phyloP scores from a whole-genome alignment of 768 basidiomycete genomes.

The Leccinellum luteum region DNA sequence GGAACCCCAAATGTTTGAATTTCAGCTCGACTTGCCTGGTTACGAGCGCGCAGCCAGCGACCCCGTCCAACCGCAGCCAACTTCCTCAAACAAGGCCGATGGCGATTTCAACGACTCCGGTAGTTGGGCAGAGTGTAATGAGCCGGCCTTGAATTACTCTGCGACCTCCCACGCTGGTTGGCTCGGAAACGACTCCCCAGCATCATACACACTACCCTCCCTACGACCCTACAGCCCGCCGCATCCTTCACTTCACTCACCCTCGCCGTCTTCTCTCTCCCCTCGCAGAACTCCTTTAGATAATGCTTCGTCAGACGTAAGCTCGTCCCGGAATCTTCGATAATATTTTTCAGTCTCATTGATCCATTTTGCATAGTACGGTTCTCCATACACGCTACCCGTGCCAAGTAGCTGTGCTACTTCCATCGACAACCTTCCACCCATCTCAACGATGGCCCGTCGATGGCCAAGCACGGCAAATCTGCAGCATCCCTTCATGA shows the following conservation, averaged over 20 bases:
- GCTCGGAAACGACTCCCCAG: slow-evolving; percentile 29
- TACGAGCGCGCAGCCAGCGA: slow-evolving; percentile 22
- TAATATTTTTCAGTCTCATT: background rate
- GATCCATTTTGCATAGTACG: slow-evolving; percentile 18
- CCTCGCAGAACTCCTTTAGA: slow-evolving; percentile 28
- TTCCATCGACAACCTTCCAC: slow-evolving; percentile 32
- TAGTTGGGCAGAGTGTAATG: slow-evolving; percentile 25
- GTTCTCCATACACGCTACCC: slow-evolving; percentile 24
- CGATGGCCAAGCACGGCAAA: slow-evolving; percentile 37
- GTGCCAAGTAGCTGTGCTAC: slow-evolving; percentile 27
- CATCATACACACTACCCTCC: slow-evolving; percentile 29
- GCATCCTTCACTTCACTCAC: slow-evolving; percentile 26
- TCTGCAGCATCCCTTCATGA: slow-evolving; percentile 33
- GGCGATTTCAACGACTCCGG: slow-evolving; percentile 16
- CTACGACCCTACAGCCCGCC: slow-evolving; percentile 30
- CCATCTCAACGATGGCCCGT: slow-evolving; percentile 36
- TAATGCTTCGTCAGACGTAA: slow-evolving; percentile 25
- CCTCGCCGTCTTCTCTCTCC: slow-evolving; percentile 25
- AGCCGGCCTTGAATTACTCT: slow-evolving; percentile 19
- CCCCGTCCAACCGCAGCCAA: slow-evolving; percentile 14
- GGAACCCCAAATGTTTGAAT: slow-evolving; percentile 62
- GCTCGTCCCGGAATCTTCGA: background rate
- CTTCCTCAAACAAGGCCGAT: slow-evolving; percentile 9
- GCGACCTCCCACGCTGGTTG: slow-evolving; percentile 24
- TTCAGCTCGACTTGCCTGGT: slow-evolving; percentile 48